phyloP scores from a whole-genome alignment of 768 basidiomycete genomes.

The Leucosporidium yakuticum region DNA sequence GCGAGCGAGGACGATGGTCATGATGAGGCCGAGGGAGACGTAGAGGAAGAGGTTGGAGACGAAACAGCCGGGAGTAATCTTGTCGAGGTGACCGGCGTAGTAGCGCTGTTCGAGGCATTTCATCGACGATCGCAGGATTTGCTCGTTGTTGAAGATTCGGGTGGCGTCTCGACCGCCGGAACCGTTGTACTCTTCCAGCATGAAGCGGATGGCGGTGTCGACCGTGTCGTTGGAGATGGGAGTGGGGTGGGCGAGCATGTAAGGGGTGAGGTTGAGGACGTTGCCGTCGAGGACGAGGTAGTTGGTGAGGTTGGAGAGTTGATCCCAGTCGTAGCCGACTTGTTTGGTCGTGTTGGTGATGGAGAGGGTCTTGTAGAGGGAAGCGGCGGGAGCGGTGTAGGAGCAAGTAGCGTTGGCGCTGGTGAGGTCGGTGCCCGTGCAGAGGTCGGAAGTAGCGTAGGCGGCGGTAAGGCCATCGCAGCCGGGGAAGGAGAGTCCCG shows the following conservation, averaged over 20 bases:
- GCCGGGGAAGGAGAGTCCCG: constrained; percentile 56
- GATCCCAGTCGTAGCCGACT: constrained; percentile 87
- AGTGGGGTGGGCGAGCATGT: constrained; percentile 65
- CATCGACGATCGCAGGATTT: constrained; percentile 60
- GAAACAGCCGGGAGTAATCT: constrained; percentile 92
- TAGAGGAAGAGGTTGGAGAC: constrained; percentile 84
- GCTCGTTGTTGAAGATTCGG: constrained; percentile 69
- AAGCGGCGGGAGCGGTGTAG: constrained; percentile 56
- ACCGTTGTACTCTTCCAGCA: constrained; percentile 51
- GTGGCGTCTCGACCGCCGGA: constrained; percentile 81
- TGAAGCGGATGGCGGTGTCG: constrained; percentile 72
- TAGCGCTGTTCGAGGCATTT: constrained; percentile 80
- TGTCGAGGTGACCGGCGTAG: constrained; percentile 90
- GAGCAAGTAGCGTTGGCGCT: constrained; percentile 54
- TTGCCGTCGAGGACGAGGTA: constrained; percentile 88
- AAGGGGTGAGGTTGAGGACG: constrained; percentile 87
- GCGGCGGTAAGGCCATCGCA: constrained; percentile 59
- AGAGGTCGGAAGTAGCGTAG: constrained; percentile 70
- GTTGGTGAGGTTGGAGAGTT: constrained; percentile 63
- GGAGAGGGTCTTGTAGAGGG: constrained; percentile 56
- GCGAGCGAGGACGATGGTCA: constrained; percentile 80
- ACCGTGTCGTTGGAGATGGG: constrained; percentile 67
- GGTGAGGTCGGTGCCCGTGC: constrained; percentile 44
- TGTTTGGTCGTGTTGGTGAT: constrained; percentile 61
- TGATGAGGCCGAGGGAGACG: constrained; percentile 80